Evolutionary conservation across 208 protist species (phyloP).

Genomic region (Acanthamoeba triangularis): DNA sequence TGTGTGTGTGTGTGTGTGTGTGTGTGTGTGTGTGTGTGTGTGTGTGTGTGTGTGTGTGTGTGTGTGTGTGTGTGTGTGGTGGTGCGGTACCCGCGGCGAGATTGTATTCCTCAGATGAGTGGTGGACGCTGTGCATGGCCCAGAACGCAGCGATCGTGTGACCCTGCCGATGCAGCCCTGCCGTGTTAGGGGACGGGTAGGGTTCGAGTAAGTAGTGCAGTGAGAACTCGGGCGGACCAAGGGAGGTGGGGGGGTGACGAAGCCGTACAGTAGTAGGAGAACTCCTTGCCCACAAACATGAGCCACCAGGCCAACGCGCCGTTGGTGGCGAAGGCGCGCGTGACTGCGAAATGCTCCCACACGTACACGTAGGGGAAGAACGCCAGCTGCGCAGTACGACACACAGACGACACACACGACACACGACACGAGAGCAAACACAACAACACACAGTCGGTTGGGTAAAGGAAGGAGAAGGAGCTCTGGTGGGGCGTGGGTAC

Average conservation of each 20-base stretch:
- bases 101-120: conserved; percentile 85
- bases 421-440: background rate
- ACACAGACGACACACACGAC: background rate
- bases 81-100: background rate
- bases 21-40: background rate
- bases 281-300: conserved; percentile 59
- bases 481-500: background rate
- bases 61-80: background rate
- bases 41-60: background rate
- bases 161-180: conserved; percentile 81
- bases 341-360: conserved; percentile 40
- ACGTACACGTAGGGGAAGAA: conserved; percentile 51
- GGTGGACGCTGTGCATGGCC: conserved; percentile 86
- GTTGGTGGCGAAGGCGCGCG: background rate
- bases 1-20: no score
- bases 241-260: background rate
- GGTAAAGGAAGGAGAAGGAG: no score
- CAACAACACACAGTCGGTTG: no score
- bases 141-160: conserved; percentile 84
- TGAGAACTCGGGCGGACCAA: background rate
- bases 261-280: conserved; percentile 35
- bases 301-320: conserved; percentile 63
- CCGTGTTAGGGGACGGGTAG: no score
- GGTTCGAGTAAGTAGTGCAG: background rate
- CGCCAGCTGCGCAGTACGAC: background rate